Base-by-base conservation (phyloP, 176 grass and related monocot species). In the Lolium multiflorum region DNA sequence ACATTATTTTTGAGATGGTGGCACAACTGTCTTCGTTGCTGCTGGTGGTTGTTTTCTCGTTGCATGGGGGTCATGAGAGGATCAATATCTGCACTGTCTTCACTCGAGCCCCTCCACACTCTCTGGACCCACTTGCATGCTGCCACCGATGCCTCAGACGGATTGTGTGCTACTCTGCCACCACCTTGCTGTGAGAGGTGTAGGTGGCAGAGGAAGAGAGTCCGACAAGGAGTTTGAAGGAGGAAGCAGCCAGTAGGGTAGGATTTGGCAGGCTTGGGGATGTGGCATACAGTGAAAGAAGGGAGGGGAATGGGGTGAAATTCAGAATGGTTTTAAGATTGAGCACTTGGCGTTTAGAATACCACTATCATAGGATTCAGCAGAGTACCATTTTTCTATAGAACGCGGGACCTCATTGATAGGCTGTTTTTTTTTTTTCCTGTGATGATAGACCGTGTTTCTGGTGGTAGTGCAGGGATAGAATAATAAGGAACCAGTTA, bases 341-440 rank as follows among this genome's bases (percentile, higher is more conserved):
- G 73, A 76, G 48, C 73, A 20, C 47, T 51, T 75, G 47, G 72
- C 26, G 72, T 75, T 75, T 75, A 75, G 22, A 51, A 75, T 13
- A 51, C 72, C 46, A 8, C 43, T 75, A 54, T 25, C 25, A 31
- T 74, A 62, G 15, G 21, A 28, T 74, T 14, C 31, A 54, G 14
- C 51, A 17, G 54, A 56, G 17, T 74, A 52, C 24, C 25, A 37
- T n/a, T 59, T 74, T 44, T 67, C 28, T 54, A 9, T 48, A 65
- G 51, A 50, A 22, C 20, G 16, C 38, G 8, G 16, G 8, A 24
- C 65, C 70, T 62, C 20, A 21, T 18, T 47, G 5, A 78, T 31
- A 65, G 25, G 11, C 31, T 35, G 31, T 35, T 35, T 35, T 35
- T 28, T 35, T 28, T 28, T 35, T 35, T 35, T 35, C 31, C 31